Evolutionary conservation across 1,139 yeast genomes (phyloP), one percentile per base, ranked within the genome.

Genomic region (Eremothecium sinecaudum): DNA sequence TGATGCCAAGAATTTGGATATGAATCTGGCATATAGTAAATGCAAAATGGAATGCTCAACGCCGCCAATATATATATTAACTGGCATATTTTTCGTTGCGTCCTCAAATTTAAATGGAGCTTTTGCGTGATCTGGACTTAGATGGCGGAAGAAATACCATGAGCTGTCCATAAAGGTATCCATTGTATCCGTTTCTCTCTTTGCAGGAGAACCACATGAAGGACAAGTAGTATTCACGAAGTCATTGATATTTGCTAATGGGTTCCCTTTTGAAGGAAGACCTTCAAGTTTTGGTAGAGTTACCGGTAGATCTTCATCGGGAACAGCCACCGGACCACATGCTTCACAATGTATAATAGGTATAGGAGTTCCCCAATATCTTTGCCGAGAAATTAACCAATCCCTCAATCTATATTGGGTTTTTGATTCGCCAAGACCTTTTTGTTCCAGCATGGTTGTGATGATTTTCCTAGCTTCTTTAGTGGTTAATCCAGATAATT

Each of bases 321-420:
- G 95, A 12, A 87, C 96, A 0, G 96, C 80, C 2, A 84, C 94
- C 0, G 78, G 63, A 1, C 98, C 98, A 66, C 98, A 90, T 4
- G 59, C 47, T 6, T 69, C 69, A 61, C 98, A 90, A 48, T 90
- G 93, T 16, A 90, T 65, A 23, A 90, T 83, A 2, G 98, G 98
- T 37, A 90, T 90, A 3, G 98, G 98, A 0, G 97, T 93, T 18
- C 98, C 98, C 98, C 98, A 90, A 56, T 81, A 90, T 40, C 98
- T 64, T 59, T 90, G 98, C 49, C 98, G 73, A 51, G 93, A 79
- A 28, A 90, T 80, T 23, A 90, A 67, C 98, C 98, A 90, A 53
- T 90, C 98, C 45, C 95, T 68, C 21, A 90, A 63, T 47, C 76
- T 71, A 50, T 68, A 79, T 41, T 78, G 79, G 0, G 69, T 68